Percentiles rank a stretch among this genome's conserved stretches.
Conservation (phyloP, 805 yeast genomes). For the Saccharomycopsis capsularis region DNA sequence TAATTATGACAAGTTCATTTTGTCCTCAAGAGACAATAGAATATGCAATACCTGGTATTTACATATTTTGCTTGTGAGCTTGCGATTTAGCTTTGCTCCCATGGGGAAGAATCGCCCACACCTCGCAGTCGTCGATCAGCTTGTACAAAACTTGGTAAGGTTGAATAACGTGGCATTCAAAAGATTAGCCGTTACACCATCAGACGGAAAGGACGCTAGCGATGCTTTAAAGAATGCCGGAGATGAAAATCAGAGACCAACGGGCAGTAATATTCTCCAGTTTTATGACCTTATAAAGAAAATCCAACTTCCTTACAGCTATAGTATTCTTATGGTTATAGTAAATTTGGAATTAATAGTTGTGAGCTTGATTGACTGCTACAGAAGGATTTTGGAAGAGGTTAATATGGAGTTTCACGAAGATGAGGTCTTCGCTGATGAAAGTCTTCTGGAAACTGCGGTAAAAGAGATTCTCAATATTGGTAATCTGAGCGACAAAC, state of each 20-base stretch:
- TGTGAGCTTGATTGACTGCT: background rate
- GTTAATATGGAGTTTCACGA: background rate
- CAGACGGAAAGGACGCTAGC: no score
- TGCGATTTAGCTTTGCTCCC: background rate
- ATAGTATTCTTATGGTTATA: background rate
- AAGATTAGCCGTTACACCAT: no score
- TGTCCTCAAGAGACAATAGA: background rate
- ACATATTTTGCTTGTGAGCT: background rate
- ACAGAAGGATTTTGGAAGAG: background rate
- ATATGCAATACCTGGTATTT: conserved; percentile 1
- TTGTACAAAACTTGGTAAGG: background rate
- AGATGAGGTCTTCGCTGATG: background rate
- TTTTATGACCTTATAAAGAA: background rate
- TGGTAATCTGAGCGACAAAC: no score
- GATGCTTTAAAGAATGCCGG: background rate
- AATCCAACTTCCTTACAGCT: conserved; percentile 1
- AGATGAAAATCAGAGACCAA: background rate
- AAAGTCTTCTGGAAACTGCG: no score
- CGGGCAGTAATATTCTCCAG: background rate
- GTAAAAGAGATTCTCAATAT: no score
- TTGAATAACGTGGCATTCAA: background rate
- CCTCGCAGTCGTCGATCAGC: background rate
- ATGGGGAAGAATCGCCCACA: background rate
- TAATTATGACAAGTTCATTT: background rate
- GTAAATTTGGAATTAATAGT: background rate